Percentiles rank a stretch among this genome's conserved stretches.
Conservation (phyloP, 495 filamentous ascomycete genomes). For the Hypoxylon lienhwacheense region DNA sequence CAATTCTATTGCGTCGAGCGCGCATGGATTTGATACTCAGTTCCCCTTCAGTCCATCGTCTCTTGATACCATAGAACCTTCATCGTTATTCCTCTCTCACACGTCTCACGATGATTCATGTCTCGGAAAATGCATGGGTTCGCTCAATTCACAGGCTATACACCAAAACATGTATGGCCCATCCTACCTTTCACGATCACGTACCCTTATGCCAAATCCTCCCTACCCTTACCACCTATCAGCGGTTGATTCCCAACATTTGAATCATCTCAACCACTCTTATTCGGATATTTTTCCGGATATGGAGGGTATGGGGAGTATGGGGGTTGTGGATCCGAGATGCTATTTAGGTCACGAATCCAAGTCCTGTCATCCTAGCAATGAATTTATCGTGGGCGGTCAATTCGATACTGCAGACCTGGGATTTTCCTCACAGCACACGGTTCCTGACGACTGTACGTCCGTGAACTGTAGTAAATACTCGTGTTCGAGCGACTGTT, state of each 20-base stretch:
- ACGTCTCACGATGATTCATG: slow-evolving; percentile 49
- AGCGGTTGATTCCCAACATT: slow-evolving; percentile 13
- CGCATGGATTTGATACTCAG: slow-evolving; percentile 9
- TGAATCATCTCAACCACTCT: background rate
- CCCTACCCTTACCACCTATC: slow-evolving; percentile 9
- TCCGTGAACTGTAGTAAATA: slow-evolving; percentile 31
- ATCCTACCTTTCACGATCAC: slow-evolving; percentile 6
- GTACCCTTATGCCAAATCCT: slow-evolving; percentile 2
- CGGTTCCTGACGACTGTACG: slow-evolving; percentile 27
- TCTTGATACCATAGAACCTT: slow-evolving; percentile 25
- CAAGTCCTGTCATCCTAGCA: slow-evolving; percentile 10
- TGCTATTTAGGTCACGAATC: slow-evolving; percentile 4
- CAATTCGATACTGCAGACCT: slow-evolving; percentile 29
- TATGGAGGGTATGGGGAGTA: slow-evolving; percentile 11
- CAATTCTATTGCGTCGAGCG: slow-evolving; percentile 5
- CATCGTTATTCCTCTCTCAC: slow-evolving; percentile 23
- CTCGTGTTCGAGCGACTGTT: slow-evolving; percentile 35
- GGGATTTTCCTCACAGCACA: slow-evolving; percentile 1
- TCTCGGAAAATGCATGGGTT: slow-evolving; percentile 41
- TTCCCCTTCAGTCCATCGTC: slow-evolving; percentile 8
- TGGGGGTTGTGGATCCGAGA: no score
- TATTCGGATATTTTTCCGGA: slow-evolving; percentile 15
- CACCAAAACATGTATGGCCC: slow-evolving; percentile 6
- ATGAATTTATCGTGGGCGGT: slow-evolving; percentile 13
- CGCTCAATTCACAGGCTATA: slow-evolving; percentile 1